Percentiles rank a stretch among this genome's conserved stretches.
phyloP scores from a whole-genome alignment of 306 rosid genomes.

The Erythrophleum fordii region DNA sequence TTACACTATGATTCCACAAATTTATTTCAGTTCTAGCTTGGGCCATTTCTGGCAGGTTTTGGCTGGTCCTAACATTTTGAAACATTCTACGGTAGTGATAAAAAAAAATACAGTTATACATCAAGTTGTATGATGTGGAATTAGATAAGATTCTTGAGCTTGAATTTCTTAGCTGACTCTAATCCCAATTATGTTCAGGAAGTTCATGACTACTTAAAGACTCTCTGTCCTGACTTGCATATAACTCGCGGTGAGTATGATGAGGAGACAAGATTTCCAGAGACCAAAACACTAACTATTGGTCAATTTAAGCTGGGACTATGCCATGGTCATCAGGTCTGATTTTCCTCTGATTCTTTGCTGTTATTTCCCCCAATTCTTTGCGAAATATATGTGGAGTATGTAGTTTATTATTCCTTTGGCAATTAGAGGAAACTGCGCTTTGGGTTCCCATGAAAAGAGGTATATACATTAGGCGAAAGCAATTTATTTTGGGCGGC shows the following conservation, averaged over 20 bases:
- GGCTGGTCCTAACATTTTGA: no score
- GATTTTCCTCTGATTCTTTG: slow-evolving; percentile 14
- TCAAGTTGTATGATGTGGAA: not conserved
- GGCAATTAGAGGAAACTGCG: slow-evolving; percentile 5
- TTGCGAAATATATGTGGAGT: slow-evolving; percentile 20
- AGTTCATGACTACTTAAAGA: slow-evolving; percentile 96
- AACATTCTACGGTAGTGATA: no score
- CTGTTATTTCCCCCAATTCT: not conserved
- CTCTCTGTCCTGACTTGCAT: slow-evolving; percentile 96
- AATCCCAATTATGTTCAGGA: slow-evolving; percentile 61
- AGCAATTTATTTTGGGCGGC: not conserved
- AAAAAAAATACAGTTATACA: not conserved
- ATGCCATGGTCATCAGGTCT: slow-evolving; percentile 99
- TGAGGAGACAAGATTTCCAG: slow-evolving; percentile 86
- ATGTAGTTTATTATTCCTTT: not conserved
- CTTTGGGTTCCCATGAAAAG: not conserved
- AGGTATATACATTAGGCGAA: not conserved
- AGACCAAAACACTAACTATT: slow-evolving; percentile 95
- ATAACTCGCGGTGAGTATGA: slow-evolving; percentile 95
- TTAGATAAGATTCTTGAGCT: not conserved
- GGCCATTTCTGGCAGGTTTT: no score
- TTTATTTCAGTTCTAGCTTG: no score
- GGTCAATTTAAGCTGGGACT: slow-evolving; percentile 97
- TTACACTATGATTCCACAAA: not conserved
- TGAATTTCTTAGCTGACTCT: slow-evolving; percentile 14